A percentile compares a stretch with the other conserved stretches of the same genome.
phyloP scores from a whole-genome alignment of 805 yeast species.

The Candida germanica region DNA sequence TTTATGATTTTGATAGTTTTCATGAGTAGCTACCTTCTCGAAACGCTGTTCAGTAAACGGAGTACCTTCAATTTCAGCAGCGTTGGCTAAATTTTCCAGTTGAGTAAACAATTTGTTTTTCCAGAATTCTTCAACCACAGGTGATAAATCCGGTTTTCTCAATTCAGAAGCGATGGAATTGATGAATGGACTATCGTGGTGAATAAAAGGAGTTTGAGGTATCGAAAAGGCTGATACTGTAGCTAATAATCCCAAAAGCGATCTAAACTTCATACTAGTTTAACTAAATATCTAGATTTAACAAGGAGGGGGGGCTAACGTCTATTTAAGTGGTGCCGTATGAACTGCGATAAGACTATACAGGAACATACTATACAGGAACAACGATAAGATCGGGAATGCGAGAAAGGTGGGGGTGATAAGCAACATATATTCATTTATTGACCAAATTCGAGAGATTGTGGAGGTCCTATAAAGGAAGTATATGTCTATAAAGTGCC shows the following conservation, averaged over 20 bases:
- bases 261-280: neutral
- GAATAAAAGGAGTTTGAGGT: neutral
- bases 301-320: too few species aligned
- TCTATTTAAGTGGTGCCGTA: too few species aligned
- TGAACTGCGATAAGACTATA: too few species aligned
- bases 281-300: too few species aligned
- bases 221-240: neutral
- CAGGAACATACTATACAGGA: too few species aligned
- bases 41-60: neutral
- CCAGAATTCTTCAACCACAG: neutral
- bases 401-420: too few species aligned
- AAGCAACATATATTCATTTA: too few species aligned
- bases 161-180: neutral
- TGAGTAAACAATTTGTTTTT: neutral
- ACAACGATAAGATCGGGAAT: too few species aligned
- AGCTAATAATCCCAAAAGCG: neutral
- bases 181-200: neutral
- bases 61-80: neutral
- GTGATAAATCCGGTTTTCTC: neutral
- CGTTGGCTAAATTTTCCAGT: neutral
- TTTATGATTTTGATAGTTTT: slow-evolving; percentile 31
- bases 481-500: too few species aligned
- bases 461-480: too few species aligned
- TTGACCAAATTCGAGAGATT: too few species aligned
- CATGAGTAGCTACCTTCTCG: neutral